Conservation (phyloP, 805 yeast genomes). For the Trichomonascus vanleenenianus region DNA sequence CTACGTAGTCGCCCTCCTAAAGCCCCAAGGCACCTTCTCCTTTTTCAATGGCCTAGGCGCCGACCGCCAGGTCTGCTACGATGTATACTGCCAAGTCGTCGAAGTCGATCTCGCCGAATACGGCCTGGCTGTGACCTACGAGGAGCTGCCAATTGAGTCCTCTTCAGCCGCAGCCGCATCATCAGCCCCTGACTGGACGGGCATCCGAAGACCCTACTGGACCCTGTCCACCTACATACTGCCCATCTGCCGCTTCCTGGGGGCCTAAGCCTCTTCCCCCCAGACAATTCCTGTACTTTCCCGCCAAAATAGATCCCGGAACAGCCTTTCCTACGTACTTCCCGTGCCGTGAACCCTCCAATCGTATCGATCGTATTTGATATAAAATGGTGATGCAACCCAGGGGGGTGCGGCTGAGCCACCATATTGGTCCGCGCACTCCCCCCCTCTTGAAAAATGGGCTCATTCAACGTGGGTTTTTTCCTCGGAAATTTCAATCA, state of each 20-base stretch:
- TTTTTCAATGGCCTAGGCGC: slow-evolving; percentile 91
- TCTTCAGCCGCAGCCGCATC: slow-evolving; percentile 33
- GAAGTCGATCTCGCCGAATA: slow-evolving; percentile 71
- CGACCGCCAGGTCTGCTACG: slow-evolving; percentile 64
- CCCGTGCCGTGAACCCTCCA: too few species aligned
- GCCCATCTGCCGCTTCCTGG: slow-evolving; percentile 20
- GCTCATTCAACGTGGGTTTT: too few species aligned
- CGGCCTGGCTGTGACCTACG: slow-evolving; percentile 61
- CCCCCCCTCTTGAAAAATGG: too few species aligned
- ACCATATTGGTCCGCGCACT: too few species aligned
- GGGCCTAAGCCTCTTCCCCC: background rate
- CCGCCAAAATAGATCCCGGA: too few species aligned
- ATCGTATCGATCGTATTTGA: background rate
- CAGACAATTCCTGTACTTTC: background rate
- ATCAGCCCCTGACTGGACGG: slow-evolving; percentile 27
- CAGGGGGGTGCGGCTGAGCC: too few species aligned
- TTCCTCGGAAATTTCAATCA: too few species aligned
- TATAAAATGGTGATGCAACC: too few species aligned
- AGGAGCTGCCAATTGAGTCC: slow-evolving; percentile 22
- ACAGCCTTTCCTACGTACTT: too few species aligned
- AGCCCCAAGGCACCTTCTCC: slow-evolving; percentile 77
- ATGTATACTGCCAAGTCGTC: slow-evolving; percentile 78
- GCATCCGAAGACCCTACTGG: slow-evolving; percentile 30
- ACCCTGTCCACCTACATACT: slow-evolving; percentile 24
- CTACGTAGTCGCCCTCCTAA: slow-evolving; percentile 67